Evolutionary conservation across 805 yeast genomes (phyloP).

Genomic region (Pichia nakasei): DNA sequence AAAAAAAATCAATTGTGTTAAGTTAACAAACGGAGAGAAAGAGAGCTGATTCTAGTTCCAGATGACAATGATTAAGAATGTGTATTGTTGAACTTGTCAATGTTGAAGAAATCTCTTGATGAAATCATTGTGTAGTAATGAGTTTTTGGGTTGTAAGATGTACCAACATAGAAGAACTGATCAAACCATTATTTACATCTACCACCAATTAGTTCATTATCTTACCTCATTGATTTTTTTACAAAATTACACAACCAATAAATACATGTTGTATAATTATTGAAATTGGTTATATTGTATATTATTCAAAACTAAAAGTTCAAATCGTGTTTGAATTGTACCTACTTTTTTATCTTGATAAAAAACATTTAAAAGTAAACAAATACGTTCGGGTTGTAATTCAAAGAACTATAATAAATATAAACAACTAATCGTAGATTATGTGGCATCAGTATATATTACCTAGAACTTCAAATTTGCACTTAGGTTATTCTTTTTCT

Average conservation of each 20-base stretch:
- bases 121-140: slow-evolving; percentile 26
- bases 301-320: no score
- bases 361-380: slow-evolving; percentile 58
- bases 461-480: no score
- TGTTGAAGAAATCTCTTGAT: slow-evolving; percentile 20
- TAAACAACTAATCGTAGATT: slow-evolving; percentile 73
- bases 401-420: slow-evolving; percentile 62
- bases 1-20: no score
- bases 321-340: slow-evolving; percentile 69
- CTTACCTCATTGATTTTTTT: slow-evolving; percentile 68
- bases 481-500: slow-evolving; percentile 55
- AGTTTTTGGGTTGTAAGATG: slow-evolving; percentile 8
- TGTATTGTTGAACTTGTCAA: not conserved
- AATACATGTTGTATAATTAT: slow-evolving; percentile 62
- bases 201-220: slow-evolving; percentile 47
- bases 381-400: slow-evolving; percentile 60
- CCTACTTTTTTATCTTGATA: slow-evolving; percentile 44
- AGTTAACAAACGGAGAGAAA: no score
- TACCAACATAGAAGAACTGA: slow-evolving; percentile 53
- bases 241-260: slow-evolving; percentile 76
- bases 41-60: no score
- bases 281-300: slow-evolving; percentile 54
- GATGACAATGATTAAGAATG: no score
- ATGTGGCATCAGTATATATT: no score
- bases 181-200: slow-evolving; percentile 68